A percentile compares a stretch with the other conserved stretches of the same genome.
These are phyloP conservation scores for Cladosporium sp. DNA, from an alignment of 2,329 filamentous ascomycete genomes.

Conservation along the genomic window DNA sequence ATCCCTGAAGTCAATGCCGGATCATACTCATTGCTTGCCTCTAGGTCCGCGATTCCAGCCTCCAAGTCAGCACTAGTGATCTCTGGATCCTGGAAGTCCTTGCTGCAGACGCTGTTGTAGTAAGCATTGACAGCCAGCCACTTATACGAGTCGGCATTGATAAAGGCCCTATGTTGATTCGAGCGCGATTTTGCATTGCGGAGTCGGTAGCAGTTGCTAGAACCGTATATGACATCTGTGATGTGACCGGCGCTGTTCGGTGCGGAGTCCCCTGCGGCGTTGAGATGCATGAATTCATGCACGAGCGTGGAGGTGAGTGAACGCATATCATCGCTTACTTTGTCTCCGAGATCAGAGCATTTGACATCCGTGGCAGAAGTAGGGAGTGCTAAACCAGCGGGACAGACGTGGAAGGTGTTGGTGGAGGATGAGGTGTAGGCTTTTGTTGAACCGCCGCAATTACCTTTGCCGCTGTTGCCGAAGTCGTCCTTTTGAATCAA, in stretches of 20 bases:
- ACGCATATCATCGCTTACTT: not conserved
- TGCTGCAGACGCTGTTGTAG: constrained; percentile 4
- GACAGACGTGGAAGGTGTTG: no score
- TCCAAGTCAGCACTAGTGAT: not conserved
- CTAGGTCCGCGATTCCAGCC: no score
- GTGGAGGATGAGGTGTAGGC: no score
- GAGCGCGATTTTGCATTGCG: not conserved
- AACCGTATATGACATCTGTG: no score
- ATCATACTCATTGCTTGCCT: no score
- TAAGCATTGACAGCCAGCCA: constrained; percentile 9
- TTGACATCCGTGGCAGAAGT: not conserved
- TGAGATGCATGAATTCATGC: not conserved
- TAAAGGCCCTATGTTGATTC: not conserved
- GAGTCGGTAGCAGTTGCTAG: not conserved
- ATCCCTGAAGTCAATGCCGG: no score
- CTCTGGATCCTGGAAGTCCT: not conserved
- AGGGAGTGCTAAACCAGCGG: not conserved
- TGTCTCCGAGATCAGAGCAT: not conserved
- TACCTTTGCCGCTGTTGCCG: not conserved
- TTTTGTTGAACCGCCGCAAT: no score
- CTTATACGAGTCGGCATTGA: constrained; percentile 4
- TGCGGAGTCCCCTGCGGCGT: not conserved
- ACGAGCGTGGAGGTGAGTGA: not conserved
- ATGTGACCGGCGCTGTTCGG: no score
- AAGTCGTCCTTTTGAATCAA: not conserved